These are phyloP conservation scores for Globisporangium irregulare DNA, from an alignment of 352 stramenopile species.

Conservation along the genomic window DNA sequence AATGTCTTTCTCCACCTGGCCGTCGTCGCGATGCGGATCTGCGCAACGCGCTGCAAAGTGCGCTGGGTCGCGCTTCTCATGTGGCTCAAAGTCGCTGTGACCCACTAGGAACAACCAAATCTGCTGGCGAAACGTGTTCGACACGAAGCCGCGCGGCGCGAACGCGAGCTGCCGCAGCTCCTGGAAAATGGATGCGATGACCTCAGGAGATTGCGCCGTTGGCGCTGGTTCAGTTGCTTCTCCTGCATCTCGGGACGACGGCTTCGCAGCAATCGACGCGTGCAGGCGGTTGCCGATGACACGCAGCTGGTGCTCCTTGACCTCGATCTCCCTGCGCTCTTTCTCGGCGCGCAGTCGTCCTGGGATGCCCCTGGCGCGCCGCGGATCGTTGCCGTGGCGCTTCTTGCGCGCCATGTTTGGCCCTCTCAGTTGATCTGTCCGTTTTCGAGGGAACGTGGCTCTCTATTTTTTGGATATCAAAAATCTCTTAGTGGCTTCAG, in stretches of 20 bases:
- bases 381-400: slow-evolving; percentile 21
- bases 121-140: slow-evolving; percentile 46
- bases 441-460: background rate
- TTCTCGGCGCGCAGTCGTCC: slow-evolving; percentile 29
- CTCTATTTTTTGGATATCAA: background rate
- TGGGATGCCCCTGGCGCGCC: slow-evolving; percentile 31
- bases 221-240: slow-evolving; percentile 8
- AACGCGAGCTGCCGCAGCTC: slow-evolving; percentile 64
- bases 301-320: slow-evolving; percentile 61
- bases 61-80: slow-evolving; percentile 12
- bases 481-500: background rate
- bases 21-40: slow-evolving; percentile 50
- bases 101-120: slow-evolving; percentile 68
- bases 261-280: slow-evolving; percentile 9
- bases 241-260: slow-evolving; percentile 6
- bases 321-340: slow-evolving; percentile 37
- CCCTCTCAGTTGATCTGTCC: background rate
- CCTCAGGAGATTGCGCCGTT: slow-evolving; percentile 1
- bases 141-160: slow-evolving; percentile 49
- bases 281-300: slow-evolving; percentile 27
- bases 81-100: slow-evolving; percentile 15
- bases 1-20: slow-evolving; percentile 81
- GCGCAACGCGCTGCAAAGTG: slow-evolving; percentile 15
- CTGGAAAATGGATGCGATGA: slow-evolving; percentile 25
- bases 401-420: slow-evolving; percentile 37